Percentiles rank a stretch among this genome's conserved stretches.
Conservation (phyloP, 2,329 filamentous ascomycete genomes). For the Alternaria triticina region DNA sequence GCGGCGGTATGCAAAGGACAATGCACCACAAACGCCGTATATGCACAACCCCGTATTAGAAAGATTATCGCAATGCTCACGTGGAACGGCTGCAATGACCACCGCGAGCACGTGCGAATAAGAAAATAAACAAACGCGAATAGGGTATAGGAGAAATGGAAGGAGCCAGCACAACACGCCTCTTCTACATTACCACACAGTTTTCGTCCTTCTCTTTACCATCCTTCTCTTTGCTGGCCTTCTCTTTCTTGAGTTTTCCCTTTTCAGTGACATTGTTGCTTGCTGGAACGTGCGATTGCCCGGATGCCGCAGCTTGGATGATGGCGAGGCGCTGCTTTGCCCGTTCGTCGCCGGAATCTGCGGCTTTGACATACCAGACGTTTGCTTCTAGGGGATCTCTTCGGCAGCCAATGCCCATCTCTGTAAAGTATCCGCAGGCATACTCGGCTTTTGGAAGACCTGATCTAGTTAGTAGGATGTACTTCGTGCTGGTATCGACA, state of each 20-base stretch:
- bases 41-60: slow-evolving; percentile 24
- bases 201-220: slow-evolving; percentile 50
- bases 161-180: not conserved
- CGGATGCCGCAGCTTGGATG: slow-evolving; percentile 81
- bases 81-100: not conserved
- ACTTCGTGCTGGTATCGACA: not conserved
- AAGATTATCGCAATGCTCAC: slow-evolving; percentile 17
- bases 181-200: slow-evolving; percentile 45
- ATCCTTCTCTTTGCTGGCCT: slow-evolving; percentile 26
- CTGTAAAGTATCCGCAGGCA: slow-evolving; percentile 94
- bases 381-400: slow-evolving; percentile 96
- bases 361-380: slow-evolving; percentile 96
- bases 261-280: slow-evolving; percentile 20
- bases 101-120: not conserved
- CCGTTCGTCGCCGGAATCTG: slow-evolving; percentile 87
- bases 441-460: slow-evolving; percentile 80
- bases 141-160: slow-evolving; percentile 3
- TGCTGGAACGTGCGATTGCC: slow-evolving; percentile 44
- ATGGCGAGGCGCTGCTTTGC: slow-evolving; percentile 86
- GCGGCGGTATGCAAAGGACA: slow-evolving; percentile 27
- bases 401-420: slow-evolving; percentile 96
- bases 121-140: not conserved
- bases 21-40: slow-evolving; percentile 20
- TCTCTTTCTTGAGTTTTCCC: slow-evolving; percentile 38
- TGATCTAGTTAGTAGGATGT: slow-evolving; percentile 43